Conservation (phyloP, 345 rosid species). For the Acer yangbiense region DNA sequence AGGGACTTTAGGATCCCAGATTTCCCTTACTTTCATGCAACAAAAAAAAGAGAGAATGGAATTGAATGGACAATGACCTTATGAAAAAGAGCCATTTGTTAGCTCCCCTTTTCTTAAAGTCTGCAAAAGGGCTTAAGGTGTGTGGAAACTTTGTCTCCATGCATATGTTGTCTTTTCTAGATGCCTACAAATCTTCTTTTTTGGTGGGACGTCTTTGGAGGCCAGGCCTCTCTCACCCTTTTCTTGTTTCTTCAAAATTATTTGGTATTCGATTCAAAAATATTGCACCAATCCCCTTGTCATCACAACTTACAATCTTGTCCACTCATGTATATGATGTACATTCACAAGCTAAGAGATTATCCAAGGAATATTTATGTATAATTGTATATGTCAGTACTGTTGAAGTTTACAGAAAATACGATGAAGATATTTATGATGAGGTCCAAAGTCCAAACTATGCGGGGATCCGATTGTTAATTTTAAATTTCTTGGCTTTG, state of each 20-base stretch:
- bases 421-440: neutral
- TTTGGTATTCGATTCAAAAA: conserved; percentile 17
- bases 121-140: conserved; percentile 42
- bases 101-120: conserved; percentile 44
- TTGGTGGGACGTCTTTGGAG: conserved; percentile 22
- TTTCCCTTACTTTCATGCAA: conserved; percentile 64
- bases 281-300: neutral
- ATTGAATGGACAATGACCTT: conserved; percentile 29
- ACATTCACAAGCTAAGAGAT: neutral
- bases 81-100: conserved; percentile 37
- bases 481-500: neutral
- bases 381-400: neutral
- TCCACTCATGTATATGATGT: neutral
- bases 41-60: conserved; percentile 7
- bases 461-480: neutral
- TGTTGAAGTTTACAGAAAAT: neutral
- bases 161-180: conserved; percentile 38
- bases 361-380: too few species aligned
- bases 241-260: conserved; percentile 24
- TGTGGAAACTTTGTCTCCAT: conserved; percentile 49
- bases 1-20: conserved; percentile 32
- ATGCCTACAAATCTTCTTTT: conserved; percentile 22
- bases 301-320: neutral
- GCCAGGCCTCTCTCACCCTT: conserved; percentile 3
- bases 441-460: neutral